A percentile compares a stretch with the other conserved stretches of the same genome.
Evolutionary conservation across 192 early-diverging fungal genomes (phyloP).

Genomic region (Nowakowskiella sp.): DNA sequence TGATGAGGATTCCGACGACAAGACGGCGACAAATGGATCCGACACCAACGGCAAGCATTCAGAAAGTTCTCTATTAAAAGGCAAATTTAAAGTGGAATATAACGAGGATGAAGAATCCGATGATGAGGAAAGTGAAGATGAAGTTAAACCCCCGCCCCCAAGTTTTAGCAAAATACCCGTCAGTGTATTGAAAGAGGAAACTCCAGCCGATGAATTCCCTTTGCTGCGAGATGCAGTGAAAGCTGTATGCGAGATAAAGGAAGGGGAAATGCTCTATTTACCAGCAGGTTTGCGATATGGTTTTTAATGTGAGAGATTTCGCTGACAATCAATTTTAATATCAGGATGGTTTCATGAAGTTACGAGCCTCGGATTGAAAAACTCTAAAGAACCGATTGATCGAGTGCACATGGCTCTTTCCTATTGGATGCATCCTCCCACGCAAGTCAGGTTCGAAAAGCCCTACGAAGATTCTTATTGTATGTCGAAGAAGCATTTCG

Average conservation of each 20-base stretch:
- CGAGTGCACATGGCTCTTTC: constrained; percentile 29
- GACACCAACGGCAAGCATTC: not conserved
- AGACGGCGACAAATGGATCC: not conserved
- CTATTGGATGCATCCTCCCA: constrained; percentile 31
- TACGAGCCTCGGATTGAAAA: not conserved
- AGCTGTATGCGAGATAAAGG: constrained; percentile 8
- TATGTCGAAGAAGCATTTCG: constrained; percentile 12
- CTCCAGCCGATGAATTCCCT: constrained; percentile 7
- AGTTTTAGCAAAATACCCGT: constrained; percentile 21
- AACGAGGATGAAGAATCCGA: constrained; percentile 3
- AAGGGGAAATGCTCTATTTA: constrained; percentile 20
- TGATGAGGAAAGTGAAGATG: constrained; percentile 5
- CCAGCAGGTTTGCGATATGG: constrained; percentile 20
- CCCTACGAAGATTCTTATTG: constrained; percentile 29
- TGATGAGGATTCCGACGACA: constrained; percentile 3
- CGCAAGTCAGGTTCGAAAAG: constrained; percentile 3
- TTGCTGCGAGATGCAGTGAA: constrained; percentile 6
- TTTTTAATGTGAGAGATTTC: constrained; percentile 10
- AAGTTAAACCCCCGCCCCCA: constrained; percentile 16
- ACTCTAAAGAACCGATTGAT: not conserved
- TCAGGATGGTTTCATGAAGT: constrained; percentile 41
- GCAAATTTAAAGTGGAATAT: no score
- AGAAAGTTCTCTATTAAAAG: not conserved
- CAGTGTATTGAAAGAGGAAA: constrained; percentile 4
- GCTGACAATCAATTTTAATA: constrained; percentile 6